These are phyloP conservation scores for Pichia manshurica DNA, from an alignment of 805 yeast genomes.

Conservation along the genomic window DNA sequence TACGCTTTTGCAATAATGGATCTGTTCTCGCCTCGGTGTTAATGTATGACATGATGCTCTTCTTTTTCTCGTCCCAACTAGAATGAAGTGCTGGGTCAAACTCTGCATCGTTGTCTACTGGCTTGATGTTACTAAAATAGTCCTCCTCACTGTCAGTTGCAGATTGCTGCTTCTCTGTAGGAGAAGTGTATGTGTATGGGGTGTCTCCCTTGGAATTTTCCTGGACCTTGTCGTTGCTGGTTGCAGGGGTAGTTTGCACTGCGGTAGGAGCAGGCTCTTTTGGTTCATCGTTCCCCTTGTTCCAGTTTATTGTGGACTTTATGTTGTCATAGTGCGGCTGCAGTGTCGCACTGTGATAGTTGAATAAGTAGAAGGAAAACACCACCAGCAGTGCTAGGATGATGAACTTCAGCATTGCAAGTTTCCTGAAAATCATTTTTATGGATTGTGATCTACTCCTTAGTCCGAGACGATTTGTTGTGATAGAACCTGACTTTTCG, in stretches of 20 bases:
- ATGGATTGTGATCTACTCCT: background rate
- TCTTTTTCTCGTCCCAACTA: conserved; percentile 5
- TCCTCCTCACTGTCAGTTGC: background rate
- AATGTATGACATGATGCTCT: background rate
- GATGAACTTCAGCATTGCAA: background rate
- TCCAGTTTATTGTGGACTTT: background rate
- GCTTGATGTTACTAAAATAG: conserved; percentile 3
- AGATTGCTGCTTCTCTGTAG: background rate
- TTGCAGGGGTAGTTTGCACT: too few species aligned
- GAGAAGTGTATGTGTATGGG: background rate
- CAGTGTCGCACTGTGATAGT: background rate
- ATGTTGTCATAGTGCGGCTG: background rate
- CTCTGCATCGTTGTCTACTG: conserved; percentile 21
- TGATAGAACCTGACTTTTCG: too few species aligned
- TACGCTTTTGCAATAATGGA: background rate
- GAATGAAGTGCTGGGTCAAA: background rate
- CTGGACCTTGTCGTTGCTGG: too few species aligned
- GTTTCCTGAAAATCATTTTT: conserved; percentile 1
- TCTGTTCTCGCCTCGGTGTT: conserved; percentile 1
- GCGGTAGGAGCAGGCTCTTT: too few species aligned
- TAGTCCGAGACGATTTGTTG: too few species aligned
- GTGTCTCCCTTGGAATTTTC: too few species aligned
- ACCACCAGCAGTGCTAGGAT: background rate
- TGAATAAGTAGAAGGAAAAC: background rate
- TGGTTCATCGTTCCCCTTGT: background rate